Percentiles rank a stretch among this genome's conserved stretches.
Conservation (phyloP, 345 rosid genomes). For the Arabidopsis suecica region DNA sequence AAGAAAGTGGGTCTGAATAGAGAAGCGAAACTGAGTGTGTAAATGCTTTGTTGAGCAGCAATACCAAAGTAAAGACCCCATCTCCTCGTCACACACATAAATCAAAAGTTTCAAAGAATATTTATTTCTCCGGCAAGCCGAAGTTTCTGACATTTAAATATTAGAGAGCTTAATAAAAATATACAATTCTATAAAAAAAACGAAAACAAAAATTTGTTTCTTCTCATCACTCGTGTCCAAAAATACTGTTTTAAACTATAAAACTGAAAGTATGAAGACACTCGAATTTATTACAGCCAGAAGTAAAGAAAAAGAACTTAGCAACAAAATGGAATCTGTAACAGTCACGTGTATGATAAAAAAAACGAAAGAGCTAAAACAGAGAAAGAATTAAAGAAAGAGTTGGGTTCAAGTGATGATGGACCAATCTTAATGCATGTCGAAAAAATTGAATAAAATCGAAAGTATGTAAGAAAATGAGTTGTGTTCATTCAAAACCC, state of each 20-base stretch:
- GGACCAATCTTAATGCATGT: conserved; percentile 31
- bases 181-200: conserved; percentile 2
- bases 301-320: conserved; percentile 19
- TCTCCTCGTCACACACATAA: conserved; percentile 31
- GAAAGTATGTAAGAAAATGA: not conserved
- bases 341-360: conserved; percentile 20
- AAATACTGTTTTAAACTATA: not conserved
- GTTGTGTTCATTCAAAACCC: not conserved
- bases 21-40: conserved; percentile 40
- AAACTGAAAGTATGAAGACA: conserved; percentile 23
- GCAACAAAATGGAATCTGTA: conserved; percentile 32
- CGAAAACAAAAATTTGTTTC: conserved; percentile 12
- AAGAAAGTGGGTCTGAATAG: conserved; percentile 30
- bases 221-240: conserved; percentile 30
- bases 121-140: conserved; percentile 23
- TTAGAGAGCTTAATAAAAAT: not conserved
- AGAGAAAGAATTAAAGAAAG: conserved; percentile 6
- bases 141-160: conserved; percentile 37
- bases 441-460: not conserved
- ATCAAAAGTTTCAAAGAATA: conserved; percentile 31
- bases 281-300: conserved; percentile 23
- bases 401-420: conserved; percentile 6
- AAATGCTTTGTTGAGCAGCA: conserved; percentile 46
- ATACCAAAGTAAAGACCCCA: conserved; percentile 47
- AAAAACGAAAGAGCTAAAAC: conserved; percentile 1